Percentiles rank a stretch among this genome's conserved stretches.
These are phyloP conservation scores for Trypanosoma avium DNA, from an alignment of 208 protist genomes.

Conservation along the genomic window DNA sequence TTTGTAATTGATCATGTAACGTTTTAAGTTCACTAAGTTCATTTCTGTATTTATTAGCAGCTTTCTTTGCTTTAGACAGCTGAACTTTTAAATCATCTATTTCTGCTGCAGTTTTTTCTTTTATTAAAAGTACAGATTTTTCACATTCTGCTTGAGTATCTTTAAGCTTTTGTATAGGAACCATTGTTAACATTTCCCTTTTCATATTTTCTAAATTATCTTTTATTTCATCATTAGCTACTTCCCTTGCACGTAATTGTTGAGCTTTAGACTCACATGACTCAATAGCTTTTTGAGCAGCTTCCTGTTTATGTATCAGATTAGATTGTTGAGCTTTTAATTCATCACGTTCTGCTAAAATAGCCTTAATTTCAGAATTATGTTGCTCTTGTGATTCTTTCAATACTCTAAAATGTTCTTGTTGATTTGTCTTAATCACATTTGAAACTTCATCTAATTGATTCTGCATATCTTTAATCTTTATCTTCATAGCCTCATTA, in stretches of 20 bases:
- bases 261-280: conserved; percentile 13
- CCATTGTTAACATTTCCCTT: conserved; percentile 18
- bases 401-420: neutral
- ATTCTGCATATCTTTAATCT: conserved; percentile 12
- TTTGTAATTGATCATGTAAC: conserved; percentile 10
- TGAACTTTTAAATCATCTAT: neutral
- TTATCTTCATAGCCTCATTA: conserved; percentile 36
- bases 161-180: conserved; percentile 20
- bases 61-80: conserved; percentile 7
- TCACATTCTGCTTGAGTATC: conserved; percentile 24
- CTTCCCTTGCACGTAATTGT: conserved; percentile 21
- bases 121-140: conserved; percentile 7
- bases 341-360: conserved; percentile 9
- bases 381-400: conserved; percentile 5
- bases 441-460: conserved; percentile 1
- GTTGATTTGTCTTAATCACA: neutral
- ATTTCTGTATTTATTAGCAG: neutral
- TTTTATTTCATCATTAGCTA: conserved; percentile 5
- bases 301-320: conserved; percentile 5
- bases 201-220: neutral
- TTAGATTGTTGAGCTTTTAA: conserved; percentile 2
- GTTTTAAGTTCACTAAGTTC: conserved; percentile 10
- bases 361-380: neutral
- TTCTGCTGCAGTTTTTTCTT: conserved; percentile 9
- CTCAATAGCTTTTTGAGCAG: conserved; percentile 2